Base-by-base conservation (phyloP, 108 stramenopile species). In the Thalassiosira profunda region DNA sequence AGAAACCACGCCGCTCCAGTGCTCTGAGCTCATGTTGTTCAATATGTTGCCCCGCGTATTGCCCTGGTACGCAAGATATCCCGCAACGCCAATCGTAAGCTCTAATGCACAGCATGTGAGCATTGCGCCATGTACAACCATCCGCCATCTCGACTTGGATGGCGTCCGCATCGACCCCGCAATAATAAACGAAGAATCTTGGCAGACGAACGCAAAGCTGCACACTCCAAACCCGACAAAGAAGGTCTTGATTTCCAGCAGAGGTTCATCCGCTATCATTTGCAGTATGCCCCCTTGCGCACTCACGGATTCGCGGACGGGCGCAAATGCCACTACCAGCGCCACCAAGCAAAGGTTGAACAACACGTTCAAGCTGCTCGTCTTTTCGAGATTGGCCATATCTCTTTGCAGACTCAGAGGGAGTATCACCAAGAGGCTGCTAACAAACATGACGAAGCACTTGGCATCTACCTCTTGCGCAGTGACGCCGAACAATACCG, bases 121-220 rank as follows among this genome's bases (percentile, higher is more conserved):
- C 45, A 95, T 56, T n/a, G 87, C 75, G 11, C 35, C 40, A 40
- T 51, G 23, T 14, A 89, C 91, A 3, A 87, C 86, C 9, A 17
- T 73, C 34, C 85, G 66, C 94, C 94, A 95, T 31, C 94, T 77
- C 10, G 48, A 45, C 46, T 81, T 74, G 10, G 94, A 89, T 10
- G 94, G 90, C 10, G 75, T 72, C 24, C 76, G 63, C 31, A 95
- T 58, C 14, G 86, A 87, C 43, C 90, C 91, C 0, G 94, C 90
- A 72, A 95, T 91, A 25, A 95, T 90, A 67, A 92, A 95, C 12
- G 91, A 84, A 7, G 87, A 89, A 45, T 89, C 86, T 66, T 90
- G 89, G 70, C 94, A 95, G 0, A 95, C 94, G 82, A 90, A 95
- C 9, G 94, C 94, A 82, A 95, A 95, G 30, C 79, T 79, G 41